These are phyloP conservation scores for Ophiocordyceps camponoti-saundersi DNA, from an alignment of 2,329 filamentous ascomycete genomes.

Conservation along the genomic window DNA sequence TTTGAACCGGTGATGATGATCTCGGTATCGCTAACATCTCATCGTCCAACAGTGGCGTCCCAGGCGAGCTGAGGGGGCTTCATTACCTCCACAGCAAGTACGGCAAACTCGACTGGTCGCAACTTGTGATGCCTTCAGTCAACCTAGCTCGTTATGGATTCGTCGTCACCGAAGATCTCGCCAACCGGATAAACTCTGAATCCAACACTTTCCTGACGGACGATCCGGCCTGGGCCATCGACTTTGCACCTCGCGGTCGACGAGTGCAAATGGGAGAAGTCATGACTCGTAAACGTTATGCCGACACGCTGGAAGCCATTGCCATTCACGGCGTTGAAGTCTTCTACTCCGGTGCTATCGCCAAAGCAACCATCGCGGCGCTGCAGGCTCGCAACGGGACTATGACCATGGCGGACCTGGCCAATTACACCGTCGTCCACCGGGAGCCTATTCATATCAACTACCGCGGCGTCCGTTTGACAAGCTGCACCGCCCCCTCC, in stretches of 20 bases:
- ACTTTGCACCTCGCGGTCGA: slow-evolving; percentile 66
- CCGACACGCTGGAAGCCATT: slow-evolving; percentile 54
- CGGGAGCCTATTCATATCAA: slow-evolving; percentile 42
- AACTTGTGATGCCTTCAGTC: slow-evolving; percentile 53
- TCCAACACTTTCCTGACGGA: slow-evolving; percentile 45
- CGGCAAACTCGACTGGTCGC: slow-evolving; percentile 45
- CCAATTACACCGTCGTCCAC: slow-evolving; percentile 52
- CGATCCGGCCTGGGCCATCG: slow-evolving; percentile 61
- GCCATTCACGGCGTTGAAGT: slow-evolving; percentile 46
- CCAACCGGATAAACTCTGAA: slow-evolving; percentile 44
- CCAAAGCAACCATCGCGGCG: slow-evolving; percentile 50
- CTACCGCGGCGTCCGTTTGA: slow-evolving; percentile 56
- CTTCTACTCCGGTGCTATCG: slow-evolving; percentile 55
- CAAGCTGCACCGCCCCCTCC: slow-evolving; percentile 50
- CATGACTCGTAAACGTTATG: slow-evolving; percentile 60
- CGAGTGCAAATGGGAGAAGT: slow-evolving; percentile 50
- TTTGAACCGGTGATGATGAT: background rate
- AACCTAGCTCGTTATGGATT: slow-evolving; percentile 58
- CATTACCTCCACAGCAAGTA: slow-evolving; percentile 57
- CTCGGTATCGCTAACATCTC: no score
- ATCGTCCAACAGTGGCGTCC: slow-evolving; percentile 32
- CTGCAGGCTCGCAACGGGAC: slow-evolving; percentile 49
- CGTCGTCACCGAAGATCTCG: slow-evolving; percentile 51
- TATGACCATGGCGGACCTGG: slow-evolving; percentile 58
- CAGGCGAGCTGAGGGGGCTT: slow-evolving; percentile 56